These are phyloP conservation scores for Jacaranda mimosifolia DNA, from an alignment of 257 asterid genomes.

Conservation along the genomic window DNA sequence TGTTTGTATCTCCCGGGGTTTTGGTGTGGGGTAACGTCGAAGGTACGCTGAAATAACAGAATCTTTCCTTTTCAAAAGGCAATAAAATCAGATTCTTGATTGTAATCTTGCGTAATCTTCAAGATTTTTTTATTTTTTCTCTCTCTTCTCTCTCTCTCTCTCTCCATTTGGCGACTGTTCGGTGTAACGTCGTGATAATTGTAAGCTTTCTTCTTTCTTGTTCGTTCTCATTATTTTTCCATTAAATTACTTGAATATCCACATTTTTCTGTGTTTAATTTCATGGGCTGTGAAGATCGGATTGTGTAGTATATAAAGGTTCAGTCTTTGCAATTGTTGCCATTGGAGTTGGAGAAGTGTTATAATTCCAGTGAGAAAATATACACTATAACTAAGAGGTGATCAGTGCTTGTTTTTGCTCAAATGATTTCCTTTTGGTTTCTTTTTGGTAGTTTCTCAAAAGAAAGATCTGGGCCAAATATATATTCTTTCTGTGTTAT, in stretches of 20 bases:
- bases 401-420: slow-evolving; percentile 37
- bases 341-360: slow-evolving; percentile 36
- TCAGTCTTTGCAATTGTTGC: slow-evolving; percentile 33
- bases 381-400: slow-evolving; percentile 34
- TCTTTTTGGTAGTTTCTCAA: not conserved
- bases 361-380: slow-evolving; percentile 12
- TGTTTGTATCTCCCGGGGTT: too few relatives aligned
- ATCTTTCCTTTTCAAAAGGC: not conserved
- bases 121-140: slow-evolving; percentile 35
- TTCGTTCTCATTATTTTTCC: not conserved
- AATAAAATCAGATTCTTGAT: slow-evolving; percentile 25
- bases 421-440: not conserved
- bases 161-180: slow-evolving; percentile 55
- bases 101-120: slow-evolving; percentile 46
- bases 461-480: not conserved
- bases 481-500: not conserved
- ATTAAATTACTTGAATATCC: slow-evolving; percentile 26
- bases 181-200: slow-evolving; percentile 45
- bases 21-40: too few relatives aligned
- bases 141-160: slow-evolving; percentile 48
- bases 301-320: slow-evolving; percentile 49
- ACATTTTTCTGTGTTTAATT: slow-evolving; percentile 20
- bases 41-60: too few relatives aligned
- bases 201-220: slow-evolving; percentile 27
- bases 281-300: slow-evolving; percentile 24